Conservation (phyloP, 2,329 filamentous ascomycete genomes). For the Fusarium clavum region DNA sequence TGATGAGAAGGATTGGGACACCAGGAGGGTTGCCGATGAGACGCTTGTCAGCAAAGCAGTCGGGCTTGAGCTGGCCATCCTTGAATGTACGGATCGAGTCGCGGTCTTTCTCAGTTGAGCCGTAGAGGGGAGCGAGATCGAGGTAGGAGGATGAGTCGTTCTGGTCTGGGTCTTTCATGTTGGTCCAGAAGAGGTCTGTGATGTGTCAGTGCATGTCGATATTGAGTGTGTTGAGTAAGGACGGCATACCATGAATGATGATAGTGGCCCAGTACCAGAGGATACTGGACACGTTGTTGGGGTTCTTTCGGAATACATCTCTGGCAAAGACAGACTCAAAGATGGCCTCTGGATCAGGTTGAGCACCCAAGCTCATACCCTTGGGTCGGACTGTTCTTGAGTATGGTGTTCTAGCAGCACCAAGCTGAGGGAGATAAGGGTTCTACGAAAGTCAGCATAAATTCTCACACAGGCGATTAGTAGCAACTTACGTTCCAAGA, state of each 20-base stretch:
- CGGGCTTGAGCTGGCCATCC: constrained; percentile 77
- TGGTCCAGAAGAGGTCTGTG: constrained; percentile 76
- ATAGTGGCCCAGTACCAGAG: constrained; percentile 80
- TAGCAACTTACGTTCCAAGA: constrained; percentile 66
- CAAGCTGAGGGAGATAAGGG: constrained; percentile 71
- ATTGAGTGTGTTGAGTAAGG: accelerated
- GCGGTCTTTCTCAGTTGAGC: constrained; percentile 74
- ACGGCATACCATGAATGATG: constrained; percentile 71
- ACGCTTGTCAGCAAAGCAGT: constrained; percentile 77
- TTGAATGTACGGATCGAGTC: constrained; percentile 75
- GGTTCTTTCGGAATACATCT: constrained; percentile 66
- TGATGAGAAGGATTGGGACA: constrained; percentile 76
- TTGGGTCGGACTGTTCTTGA: constrained; percentile 72
- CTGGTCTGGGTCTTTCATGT: constrained; percentile 67
- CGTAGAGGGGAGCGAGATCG: constrained; percentile 78
- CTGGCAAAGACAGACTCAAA: constrained; percentile 72
- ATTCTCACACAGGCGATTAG: accelerated
- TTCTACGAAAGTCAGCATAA: constrained; percentile 58
- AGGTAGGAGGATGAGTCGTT: constrained; percentile 79
- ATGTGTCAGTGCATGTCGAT: not conserved
- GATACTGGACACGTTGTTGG: constrained; percentile 78
- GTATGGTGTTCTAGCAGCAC: constrained; percentile 75
- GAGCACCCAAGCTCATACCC: constrained; percentile 68
- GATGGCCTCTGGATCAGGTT: constrained; percentile 73
- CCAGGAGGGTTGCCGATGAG: constrained; percentile 78